These are phyloP conservation scores for Pleurozium schreberi DNA, from an alignment of 225 moss, liverwort and hornwort genomes.

Conservation along the genomic window DNA sequence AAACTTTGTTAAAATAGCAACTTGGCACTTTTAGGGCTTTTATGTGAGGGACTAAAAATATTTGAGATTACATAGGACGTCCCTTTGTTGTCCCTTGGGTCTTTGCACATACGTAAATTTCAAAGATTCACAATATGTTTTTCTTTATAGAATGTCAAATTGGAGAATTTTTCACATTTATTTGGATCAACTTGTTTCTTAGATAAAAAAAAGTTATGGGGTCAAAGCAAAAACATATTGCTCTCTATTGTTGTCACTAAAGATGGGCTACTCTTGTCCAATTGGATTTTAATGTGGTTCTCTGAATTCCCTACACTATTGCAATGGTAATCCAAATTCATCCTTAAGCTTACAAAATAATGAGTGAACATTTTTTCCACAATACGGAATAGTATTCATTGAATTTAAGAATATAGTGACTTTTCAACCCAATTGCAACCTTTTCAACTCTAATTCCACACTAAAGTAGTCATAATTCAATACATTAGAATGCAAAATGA, in stretches of 20 bases:
- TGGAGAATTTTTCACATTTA: not conserved
- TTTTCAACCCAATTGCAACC: not conserved
- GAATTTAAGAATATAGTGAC: not conserved
- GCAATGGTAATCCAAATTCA: not conserved
- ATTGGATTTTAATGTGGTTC: not conserved
- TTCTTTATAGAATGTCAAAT: not conserved
- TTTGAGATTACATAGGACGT: not conserved
- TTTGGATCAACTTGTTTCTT: too few species aligned
- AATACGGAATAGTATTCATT: not conserved
- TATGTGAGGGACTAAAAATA: not conserved
- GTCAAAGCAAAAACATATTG: too few species aligned
- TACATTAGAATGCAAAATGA: not conserved
- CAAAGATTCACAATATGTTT: too few species aligned
- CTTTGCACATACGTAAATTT: not conserved
- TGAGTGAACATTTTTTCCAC: not conserved
- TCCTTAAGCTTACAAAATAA: accelerated
- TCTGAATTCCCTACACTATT: not conserved
- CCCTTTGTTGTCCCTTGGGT: too few species aligned
- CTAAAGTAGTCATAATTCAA: not conserved
- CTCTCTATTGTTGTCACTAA: accelerated
- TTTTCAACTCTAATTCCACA: not conserved
- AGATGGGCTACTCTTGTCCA: accelerated
- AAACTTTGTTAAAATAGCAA: too few species aligned
- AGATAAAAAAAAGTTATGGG: too few species aligned
- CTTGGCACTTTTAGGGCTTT: too few species aligned